Evolutionary conservation across 768 basidiomycete species (phyloP), one percentile per base, ranked within the genome.

Genomic region (Obba rivulosa): DNA sequence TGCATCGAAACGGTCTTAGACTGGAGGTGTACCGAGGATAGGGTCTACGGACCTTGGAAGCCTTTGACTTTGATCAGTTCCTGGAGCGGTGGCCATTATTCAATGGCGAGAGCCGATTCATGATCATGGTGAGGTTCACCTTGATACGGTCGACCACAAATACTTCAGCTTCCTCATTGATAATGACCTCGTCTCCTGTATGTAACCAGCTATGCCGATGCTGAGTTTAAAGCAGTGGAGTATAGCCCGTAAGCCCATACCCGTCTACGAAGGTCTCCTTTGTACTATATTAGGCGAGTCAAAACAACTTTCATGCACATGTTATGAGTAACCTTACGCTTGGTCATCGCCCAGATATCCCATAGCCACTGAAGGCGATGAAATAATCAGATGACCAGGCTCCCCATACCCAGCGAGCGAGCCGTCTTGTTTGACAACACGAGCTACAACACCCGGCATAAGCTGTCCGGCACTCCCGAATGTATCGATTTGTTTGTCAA

Each of bases 21-120:
- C 16, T 24, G 20, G 23, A 8, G 34, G 18, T 9, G 13, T n/a
- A 17, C 14, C 41, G 28, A 7, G 5, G 13, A 31, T 13, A 31
- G 13, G 7, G 7, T 7, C 28, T 13, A 13, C 46, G 7, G 34
- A 57, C 58, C 58, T 59, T 87, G 85, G 60, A 82, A 83, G 2
- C 86, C 85, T 57, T 67, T 74, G 37, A 83, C 80, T 67, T 87
- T 86, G 59, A 86, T 66, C 23, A 85, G 72, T 65, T 85, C 48
- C 48, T 49, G 37, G 37, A 20, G 20, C n/a, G n/a, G 25, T 31
- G 5, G 13, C 13, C 28, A 13, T 13, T 13, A 31, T 13, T 31
- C 5, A 31, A 13, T 13, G 13, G 7, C 5, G 7, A 41, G 39
- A n/a, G 10, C 4, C 31, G 13, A 11, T 28, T 13, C 5, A 8